Base-by-base conservation (phyloP, 78 protist species). In the Monocercomonoides exilis region DNA sequence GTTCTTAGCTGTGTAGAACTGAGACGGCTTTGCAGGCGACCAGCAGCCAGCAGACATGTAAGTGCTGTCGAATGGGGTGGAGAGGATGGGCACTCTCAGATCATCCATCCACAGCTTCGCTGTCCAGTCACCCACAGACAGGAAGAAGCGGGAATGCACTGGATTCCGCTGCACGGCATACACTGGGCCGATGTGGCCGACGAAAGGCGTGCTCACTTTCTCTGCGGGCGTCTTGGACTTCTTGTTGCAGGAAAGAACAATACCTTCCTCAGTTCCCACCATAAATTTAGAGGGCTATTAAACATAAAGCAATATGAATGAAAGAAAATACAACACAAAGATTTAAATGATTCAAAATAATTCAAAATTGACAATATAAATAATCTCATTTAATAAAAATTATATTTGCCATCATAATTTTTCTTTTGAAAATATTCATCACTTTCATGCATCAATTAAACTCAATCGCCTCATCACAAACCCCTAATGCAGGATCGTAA, bases 121-220 rank as follows among this genome's bases (percentile, higher is more conserved):
- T 0, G 92, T 84, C 96, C 96, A 94, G 88, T 94, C 96, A 32
- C 96, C 96, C 43, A 90, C 89, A 2, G 96, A 77, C 43, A 94
- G 6, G 85, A 94, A 94, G 90, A 86, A 90, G 86, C 92, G 90
- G 38, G 90, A 80, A 80, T 45, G 87, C 87, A 80, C 34, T 45
- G 93, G 92, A 88, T 91, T 89, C 43, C 94, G 89, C 89, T 80
- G 46, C 33, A 94, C 85, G 2, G 92, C 86, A 87, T 93, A 91
- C 42, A 93, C 90, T 63, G 96, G 96, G 4, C 96, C 96, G 86
- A 91, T 90, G 89, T 92, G 96, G 0, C 94, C 93, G 41, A 77
- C 33, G 88, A 85, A 94, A 34, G 88, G 11, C 11, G 45, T 41
- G 0, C 85, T 88, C 80, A 92, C 88, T 42, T 86, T 87, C 36